A percentile compares a stretch with the other conserved stretches of the same genome.
Evolutionary conservation across 1,139 yeast genomes (phyloP).

Genomic region (Protomyces macrosporus): DNA sequence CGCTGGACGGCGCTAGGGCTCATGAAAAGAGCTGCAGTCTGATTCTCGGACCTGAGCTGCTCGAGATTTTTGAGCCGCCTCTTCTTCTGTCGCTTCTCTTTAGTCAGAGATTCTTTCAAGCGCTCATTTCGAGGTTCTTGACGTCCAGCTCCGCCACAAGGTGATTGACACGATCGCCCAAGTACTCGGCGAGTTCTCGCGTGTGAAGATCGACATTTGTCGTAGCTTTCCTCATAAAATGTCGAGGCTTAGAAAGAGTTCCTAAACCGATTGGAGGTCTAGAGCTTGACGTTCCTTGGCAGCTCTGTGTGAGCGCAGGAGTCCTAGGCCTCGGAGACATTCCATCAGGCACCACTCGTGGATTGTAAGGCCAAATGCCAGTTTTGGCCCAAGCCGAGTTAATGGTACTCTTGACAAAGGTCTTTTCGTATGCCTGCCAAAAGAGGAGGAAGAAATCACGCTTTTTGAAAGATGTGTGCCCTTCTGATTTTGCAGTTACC

Average conservation of each 20-base stretch:
- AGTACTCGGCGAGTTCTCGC: neutral
- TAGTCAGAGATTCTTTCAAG: neutral
- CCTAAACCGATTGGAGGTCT: neutral
- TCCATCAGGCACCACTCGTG: neutral
- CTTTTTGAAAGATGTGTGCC: neutral
- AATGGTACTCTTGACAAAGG: neutral
- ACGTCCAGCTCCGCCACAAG: too few species aligned
- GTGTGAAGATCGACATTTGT: neutral
- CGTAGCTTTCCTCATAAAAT: neutral
- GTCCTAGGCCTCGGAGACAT: neutral
- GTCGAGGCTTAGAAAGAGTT: neutral
- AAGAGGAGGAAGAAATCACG: neutral
- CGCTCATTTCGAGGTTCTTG: neutral
- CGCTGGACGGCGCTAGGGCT: neutral
- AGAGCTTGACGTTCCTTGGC: neutral
- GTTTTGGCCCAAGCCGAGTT: neutral
- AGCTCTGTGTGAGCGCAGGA: neutral
- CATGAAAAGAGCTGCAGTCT: neutral
- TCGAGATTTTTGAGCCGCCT: neutral
- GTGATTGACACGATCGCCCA: neutral
- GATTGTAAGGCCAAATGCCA: neutral
- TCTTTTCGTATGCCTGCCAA: neutral
- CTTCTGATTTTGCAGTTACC: neutral
- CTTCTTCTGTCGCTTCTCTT: neutral
- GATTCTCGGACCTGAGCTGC: neutral